Conservation (phyloP, 2,329 filamentous ascomycete genomes). For the Pseudofabraea citricarpa region DNA sequence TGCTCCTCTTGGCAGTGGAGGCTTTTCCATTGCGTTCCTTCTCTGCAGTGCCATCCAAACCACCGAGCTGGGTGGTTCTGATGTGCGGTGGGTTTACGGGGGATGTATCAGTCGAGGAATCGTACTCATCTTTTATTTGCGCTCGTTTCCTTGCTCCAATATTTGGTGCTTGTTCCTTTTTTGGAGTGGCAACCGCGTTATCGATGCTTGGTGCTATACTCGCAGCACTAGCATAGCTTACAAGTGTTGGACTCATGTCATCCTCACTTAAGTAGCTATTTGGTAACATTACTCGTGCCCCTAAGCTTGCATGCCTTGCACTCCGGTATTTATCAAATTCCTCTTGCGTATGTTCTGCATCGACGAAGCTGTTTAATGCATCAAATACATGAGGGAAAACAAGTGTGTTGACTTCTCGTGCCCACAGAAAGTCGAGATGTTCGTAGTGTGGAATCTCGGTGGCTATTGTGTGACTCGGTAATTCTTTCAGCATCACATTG, state of each 20-base stretch:
- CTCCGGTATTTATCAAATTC: conserved; percentile 52
- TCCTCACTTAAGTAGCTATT: conserved; percentile 18
- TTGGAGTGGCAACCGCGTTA: conserved; percentile 1
- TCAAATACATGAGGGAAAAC: conserved; percentile 89
- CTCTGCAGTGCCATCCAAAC: neutral
- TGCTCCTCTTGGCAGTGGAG: conserved; percentile 11
- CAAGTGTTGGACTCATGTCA: conserved; percentile 9
- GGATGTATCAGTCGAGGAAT: conserved; percentile 14
- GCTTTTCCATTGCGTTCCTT: conserved; percentile 12
- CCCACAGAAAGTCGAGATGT: conserved; percentile 96
- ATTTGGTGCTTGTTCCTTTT: conserved; percentile 1
- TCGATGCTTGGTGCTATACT: conserved; percentile 5
- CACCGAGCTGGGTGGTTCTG: conserved; percentile 1
- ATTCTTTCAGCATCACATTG: conserved; percentile 81
- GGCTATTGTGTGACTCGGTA: conserved; percentile 79
- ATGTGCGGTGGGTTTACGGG: conserved; percentile 10
- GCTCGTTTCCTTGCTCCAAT: conserved; percentile 13
- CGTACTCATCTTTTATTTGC: conserved; percentile 9
- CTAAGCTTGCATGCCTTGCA: conserved; percentile 21
- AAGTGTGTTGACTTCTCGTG: conserved; percentile 71
- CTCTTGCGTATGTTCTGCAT: conserved; percentile 51
- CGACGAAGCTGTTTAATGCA: conserved; percentile 69
- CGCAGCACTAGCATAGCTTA: conserved; percentile 14
- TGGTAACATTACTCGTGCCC: conserved; percentile 11
- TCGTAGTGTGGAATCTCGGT: conserved; percentile 90